A percentile compares a stretch with the other conserved stretches of the same genome.
These are phyloP conservation scores for Saccharomycopsis fibuligera DNA, from an alignment of 805 yeast species.

Conservation along the genomic window DNA sequence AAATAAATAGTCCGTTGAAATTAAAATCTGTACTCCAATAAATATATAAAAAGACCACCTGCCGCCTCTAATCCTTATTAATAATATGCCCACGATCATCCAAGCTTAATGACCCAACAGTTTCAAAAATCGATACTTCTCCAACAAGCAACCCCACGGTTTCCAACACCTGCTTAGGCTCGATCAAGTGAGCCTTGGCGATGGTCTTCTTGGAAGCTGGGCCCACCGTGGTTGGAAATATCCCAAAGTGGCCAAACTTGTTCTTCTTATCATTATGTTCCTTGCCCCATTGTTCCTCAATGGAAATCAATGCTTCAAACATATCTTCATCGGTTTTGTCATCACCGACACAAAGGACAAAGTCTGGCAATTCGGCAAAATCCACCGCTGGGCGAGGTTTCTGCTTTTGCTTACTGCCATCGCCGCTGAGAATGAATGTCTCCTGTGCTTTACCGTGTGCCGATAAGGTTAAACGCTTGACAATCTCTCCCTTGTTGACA, in stretches of 20 bases:
- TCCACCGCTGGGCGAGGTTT: background rate
- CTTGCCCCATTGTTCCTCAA: slow-evolving; percentile 49
- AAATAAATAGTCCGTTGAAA: too few species aligned
- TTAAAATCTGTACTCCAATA: too few species aligned
- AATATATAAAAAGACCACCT: too few species aligned
- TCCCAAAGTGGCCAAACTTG: slow-evolving; percentile 46
- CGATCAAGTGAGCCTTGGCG: slow-evolving; percentile 79
- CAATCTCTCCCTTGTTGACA: slow-evolving; percentile 96
- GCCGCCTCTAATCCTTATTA: too few species aligned
- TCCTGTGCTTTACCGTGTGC: slow-evolving; percentile 29
- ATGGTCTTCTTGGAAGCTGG: slow-evolving; percentile 82
- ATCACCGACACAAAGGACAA: slow-evolving; percentile 87
- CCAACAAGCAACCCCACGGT: slow-evolving; percentile 77
- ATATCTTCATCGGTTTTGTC: slow-evolving; percentile 97
- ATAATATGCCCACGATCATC: slow-evolving; percentile 58
- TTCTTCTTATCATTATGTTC: slow-evolving; percentile 36
- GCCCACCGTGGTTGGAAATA: slow-evolving; percentile 86
- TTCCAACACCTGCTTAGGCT: slow-evolving; percentile 79
- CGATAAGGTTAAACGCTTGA: slow-evolving; percentile 53
- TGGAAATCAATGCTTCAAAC: slow-evolving; percentile 70
- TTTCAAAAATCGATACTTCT: slow-evolving; percentile 70
- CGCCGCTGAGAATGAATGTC: too few species aligned
- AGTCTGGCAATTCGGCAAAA: slow-evolving; percentile 61
- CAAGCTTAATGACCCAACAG: slow-evolving; percentile 67
- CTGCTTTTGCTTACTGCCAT: background rate